Percentiles rank a stretch among this genome's conserved stretches.
phyloP scores from a whole-genome alignment of 2,329 filamentous ascomycete genomes.

The Fusarium zealandicum region DNA sequence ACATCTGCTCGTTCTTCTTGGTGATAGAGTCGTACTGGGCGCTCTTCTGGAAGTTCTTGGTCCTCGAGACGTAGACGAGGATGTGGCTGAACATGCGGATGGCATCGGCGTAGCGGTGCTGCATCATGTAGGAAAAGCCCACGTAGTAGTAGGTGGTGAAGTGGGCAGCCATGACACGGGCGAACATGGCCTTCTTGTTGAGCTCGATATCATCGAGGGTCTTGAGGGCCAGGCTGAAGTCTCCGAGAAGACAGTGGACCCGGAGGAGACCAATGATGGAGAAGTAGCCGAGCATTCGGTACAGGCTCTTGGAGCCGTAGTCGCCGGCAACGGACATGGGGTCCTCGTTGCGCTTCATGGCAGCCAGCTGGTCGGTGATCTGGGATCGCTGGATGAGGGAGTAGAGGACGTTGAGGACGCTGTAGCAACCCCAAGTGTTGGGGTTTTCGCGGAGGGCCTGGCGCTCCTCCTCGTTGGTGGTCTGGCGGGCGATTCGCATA shows the following conservation, averaged over 20 bases:
- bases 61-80: constrained; percentile 96
- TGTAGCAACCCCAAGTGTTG: constrained; percentile 99
- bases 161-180: constrained; percentile 98
- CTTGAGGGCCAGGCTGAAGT: constrained; percentile 98
- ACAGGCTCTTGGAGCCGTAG: constrained; percentile 92
- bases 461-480: constrained; percentile 90
- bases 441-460: constrained; percentile 92
- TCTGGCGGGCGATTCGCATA: constrained; percentile 83
- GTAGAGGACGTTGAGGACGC: constrained; percentile 98
- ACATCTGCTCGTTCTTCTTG: constrained; percentile 99
- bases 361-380: constrained; percentile 95
- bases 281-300: constrained; percentile 99
- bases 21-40: constrained; percentile 97
- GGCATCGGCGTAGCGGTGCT: constrained; percentile 98
- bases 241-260: constrained; percentile 94
- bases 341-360: constrained; percentile 94
- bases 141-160: constrained; percentile 99
- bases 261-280: constrained; percentile 97
- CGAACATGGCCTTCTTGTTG: constrained; percentile 99
- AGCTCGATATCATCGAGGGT: constrained; percentile 99
- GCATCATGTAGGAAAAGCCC: constrained; percentile 99
- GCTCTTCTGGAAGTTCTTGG: constrained; percentile 99
- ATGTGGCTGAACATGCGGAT: constrained; percentile 99
- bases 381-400: constrained; percentile 98
- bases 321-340: constrained; percentile 87